Evolutionary conservation across 495 filamentous ascomycete species (phyloP).

Genomic region (Hypoxylon lenormandii): DNA sequence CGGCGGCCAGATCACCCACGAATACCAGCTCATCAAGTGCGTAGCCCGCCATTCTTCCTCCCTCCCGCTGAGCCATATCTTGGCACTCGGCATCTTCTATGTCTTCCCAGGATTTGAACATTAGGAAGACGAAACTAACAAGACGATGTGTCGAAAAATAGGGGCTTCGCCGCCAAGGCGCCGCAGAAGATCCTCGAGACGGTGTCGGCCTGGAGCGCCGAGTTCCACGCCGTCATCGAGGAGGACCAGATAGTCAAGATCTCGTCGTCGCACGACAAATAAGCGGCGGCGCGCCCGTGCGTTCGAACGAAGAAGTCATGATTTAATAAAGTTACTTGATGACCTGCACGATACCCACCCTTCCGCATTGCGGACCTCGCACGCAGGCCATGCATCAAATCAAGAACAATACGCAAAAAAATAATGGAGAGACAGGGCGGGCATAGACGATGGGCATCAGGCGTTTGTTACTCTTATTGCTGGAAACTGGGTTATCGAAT

Average conservation of each 20-base stretch:
- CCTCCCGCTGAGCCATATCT: neutral
- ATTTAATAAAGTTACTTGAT: slow-evolving; percentile 9
- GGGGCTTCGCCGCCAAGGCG: slow-evolving; percentile 81
- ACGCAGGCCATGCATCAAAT: slow-evolving; percentile 15
- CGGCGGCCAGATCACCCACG: slow-evolving; percentile 70
- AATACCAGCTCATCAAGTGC: slow-evolving; percentile 70
- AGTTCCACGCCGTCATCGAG: slow-evolving; percentile 77
- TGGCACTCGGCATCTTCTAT: neutral
- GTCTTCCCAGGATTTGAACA: neutral
- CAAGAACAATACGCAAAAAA: slow-evolving; percentile 22
- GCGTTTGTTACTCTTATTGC: slow-evolving; percentile 27
- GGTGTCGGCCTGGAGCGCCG: slow-evolving; percentile 72
- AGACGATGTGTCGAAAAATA: slow-evolving; percentile 49
- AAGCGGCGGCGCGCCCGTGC: neutral
- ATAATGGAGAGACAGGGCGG: slow-evolving; percentile 9
- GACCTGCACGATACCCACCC: slow-evolving; percentile 40
- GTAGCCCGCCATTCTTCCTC: slow-evolving; percentile 18
- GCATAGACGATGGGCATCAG: slow-evolving; percentile 30
- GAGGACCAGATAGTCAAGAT: slow-evolving; percentile 74
- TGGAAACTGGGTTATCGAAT: slow-evolving; percentile 1
- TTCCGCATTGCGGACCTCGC: slow-evolving; percentile 13
- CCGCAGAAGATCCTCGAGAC: slow-evolving; percentile 74
- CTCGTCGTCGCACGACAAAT: slow-evolving; percentile 20
- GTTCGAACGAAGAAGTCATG: slow-evolving; percentile 1
- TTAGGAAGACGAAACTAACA: slow-evolving; percentile 10